Conservation (phyloP, 306 rosid species). For the Vigna radiata region DNA sequence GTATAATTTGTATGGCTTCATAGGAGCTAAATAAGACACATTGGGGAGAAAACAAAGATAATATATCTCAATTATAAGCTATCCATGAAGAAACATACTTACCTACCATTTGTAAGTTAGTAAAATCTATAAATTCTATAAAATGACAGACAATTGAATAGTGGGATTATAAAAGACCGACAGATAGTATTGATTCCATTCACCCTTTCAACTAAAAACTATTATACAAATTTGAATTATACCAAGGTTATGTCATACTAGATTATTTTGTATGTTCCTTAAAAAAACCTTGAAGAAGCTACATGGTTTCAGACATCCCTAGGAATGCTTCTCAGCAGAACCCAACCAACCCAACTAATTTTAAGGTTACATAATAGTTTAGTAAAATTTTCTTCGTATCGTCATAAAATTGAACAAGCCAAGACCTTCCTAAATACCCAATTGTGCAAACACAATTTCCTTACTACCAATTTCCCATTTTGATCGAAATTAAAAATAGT, state of each 20-base stretch:
- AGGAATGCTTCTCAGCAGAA: neutral
- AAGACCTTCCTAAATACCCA: conserved; percentile 13
- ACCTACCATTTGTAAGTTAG: neutral
- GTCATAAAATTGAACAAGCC: conserved; percentile 6
- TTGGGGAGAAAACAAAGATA: conserved; percentile 13
- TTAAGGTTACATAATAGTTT: neutral
- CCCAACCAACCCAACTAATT: neutral
- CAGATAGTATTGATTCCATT: neutral
- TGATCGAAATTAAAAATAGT: neutral
- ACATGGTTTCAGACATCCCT: neutral
- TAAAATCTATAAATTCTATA: neutral
- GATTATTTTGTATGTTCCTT: neutral
- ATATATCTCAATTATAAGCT: neutral
- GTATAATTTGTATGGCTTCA: neutral
- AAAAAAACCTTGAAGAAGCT: neutral
- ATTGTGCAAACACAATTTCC: conserved; percentile 17
- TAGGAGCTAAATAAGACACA: neutral
- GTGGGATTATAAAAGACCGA: neutral
- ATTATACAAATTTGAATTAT: neutral
- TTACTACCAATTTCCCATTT: conserved; percentile 16
- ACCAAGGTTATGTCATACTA: neutral
- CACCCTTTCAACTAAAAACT: conserved; percentile 20
- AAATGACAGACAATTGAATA: neutral
- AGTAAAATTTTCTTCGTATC: neutral
- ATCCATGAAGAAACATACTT: neutral